Conservation (phyloP, 1,284 basidiomycete genomes). For the Boletus sp. region DNA sequence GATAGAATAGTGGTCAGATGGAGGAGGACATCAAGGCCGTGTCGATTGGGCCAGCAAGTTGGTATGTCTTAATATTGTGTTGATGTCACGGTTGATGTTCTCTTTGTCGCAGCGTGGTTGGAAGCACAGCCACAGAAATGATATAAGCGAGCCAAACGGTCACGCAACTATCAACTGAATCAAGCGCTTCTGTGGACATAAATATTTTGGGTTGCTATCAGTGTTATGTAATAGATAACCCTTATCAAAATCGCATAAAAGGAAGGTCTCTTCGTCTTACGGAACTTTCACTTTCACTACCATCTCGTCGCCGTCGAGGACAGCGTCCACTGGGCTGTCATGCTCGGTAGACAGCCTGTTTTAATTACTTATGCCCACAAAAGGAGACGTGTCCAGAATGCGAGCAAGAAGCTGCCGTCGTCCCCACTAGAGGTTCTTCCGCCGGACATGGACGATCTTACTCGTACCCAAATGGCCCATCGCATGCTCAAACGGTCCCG, state of each 20-base stretch:
- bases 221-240: constrained; percentile 11
- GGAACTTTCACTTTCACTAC: constrained; percentile 2
- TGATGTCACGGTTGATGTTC: constrained; percentile 15
- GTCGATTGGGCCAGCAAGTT: constrained; percentile 7
- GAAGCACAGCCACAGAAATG: constrained; percentile 18
- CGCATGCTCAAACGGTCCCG: constrained; percentile 50
- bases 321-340: background rate
- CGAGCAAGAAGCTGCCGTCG: constrained; percentile 22
- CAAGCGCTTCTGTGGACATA: too few relatives aligned
- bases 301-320: background rate
- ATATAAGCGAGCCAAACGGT: constrained; percentile 22
- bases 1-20: constrained; percentile 11
- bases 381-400: constrained; percentile 14
- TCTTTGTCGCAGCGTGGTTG: background rate
- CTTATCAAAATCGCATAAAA: constrained; percentile 5
- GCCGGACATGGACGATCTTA: constrained; percentile 34
- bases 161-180: too few relatives aligned
- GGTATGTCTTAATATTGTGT: constrained; percentile 10
- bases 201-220: too few relatives aligned
- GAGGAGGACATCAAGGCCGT: constrained; percentile 13
- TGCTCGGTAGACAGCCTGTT: constrained; percentile 18
- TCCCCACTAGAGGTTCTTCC: constrained; percentile 39
- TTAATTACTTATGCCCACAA: constrained; percentile 33
- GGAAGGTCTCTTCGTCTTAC: background rate
- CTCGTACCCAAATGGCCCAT: constrained; percentile 41